Base-by-base conservation (phyloP, 164 flowering plant genomes). In the Vitis cinerea region DNA sequence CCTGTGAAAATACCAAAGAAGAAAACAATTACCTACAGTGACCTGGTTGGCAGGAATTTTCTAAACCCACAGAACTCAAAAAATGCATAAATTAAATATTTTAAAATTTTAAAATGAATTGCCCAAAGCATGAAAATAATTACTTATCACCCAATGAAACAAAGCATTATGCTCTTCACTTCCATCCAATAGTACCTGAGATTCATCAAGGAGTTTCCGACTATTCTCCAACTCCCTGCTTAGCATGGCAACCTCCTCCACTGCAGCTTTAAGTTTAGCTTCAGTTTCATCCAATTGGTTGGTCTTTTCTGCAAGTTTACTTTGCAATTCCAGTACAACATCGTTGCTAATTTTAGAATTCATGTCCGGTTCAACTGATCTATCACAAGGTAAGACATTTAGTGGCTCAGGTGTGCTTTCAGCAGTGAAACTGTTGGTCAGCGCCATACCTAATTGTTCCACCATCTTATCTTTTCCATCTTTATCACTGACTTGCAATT, bases 191-290 rank as follows among this genome's bases (percentile, higher is more conserved):
- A 44, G 13, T 82, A 93, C 98, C 99, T 91, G 99, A 71, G 96
- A 92, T 82, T 92, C 95, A 81, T 92, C 93, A 29, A 94, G 82
- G 54, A 89, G 93, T 77, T 91, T 91, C 74, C 66, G 83, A 74
- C 85, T 88, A 70, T 74, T 77, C 70, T 90, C 97, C 77, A 92
- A 70, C 64, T 92, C 97, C 75, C 83, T 84, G 54, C 74, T 83
- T 51, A 94, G 90, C 78, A 66, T 67, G 10, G 74, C 70, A 62
- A 86, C 83, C 73, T 94, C 95, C 71, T 90, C 97, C 75, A 81
- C 44, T 51, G 86, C 85, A 77, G 81, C 80, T 80, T 84, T 82
- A 44, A 92, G 86, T 77, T 86, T 87, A 31, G 70, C 64, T 75
- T 92, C 93, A 64, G 82, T 83, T 72, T 92, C 92, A 69, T 56